Base-by-base conservation (phyloP, 2,329 filamentous ascomycete species). In the Trichoderma asperellum region DNA sequence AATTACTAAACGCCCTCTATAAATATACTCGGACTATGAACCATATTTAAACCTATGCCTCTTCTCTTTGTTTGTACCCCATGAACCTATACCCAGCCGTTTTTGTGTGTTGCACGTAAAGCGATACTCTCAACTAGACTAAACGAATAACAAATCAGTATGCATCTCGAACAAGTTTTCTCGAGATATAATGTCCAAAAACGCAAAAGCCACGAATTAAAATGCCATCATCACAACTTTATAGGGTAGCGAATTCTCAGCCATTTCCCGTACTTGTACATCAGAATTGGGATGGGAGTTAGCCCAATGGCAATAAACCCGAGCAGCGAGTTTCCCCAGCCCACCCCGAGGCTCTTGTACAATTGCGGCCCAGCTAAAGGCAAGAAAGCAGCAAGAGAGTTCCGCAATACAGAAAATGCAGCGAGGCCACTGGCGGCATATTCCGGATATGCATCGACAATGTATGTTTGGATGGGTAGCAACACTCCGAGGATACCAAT, bases 371-470 rank as follows among this genome's bases (percentile, higher is more conserved):
- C 90, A 69, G 91, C 89, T 0, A 93, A 82, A 0, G 91, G 91
- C 76, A 93, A 91, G 0, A 86, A 89, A 1, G 88, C 89, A 21
- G 89, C 91, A 72, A 92, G 89, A 3, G 88, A 78, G 2, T 87
- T 90, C 65, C 77, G 75, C 68, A 79, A 69, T 55, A 78, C 75
- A 5, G 76, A 74, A 24, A 76, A 78, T 2, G 75, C 77, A 8
- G 77, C 77, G 35, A 66, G 63, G 11, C 63, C 63, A 7, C 63
- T 66, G 5, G 63, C 63, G 16, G 63, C 63, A 14, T 35, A 78
- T 70, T 14, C 73, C 74, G 49, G 76, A 76, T 76, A 79, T 11
- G 76, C 75, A 40, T 79, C 77, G 16, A 79, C 74, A 8, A 79
- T 73, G 63, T 79, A 79, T 32, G 77, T 87, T 66, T 86, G 84